Evolutionary conservation across 345 rosid genomes (phyloP), one percentile per base, ranked within the genome.

Genomic region (Eucalyptus rudis): DNA sequence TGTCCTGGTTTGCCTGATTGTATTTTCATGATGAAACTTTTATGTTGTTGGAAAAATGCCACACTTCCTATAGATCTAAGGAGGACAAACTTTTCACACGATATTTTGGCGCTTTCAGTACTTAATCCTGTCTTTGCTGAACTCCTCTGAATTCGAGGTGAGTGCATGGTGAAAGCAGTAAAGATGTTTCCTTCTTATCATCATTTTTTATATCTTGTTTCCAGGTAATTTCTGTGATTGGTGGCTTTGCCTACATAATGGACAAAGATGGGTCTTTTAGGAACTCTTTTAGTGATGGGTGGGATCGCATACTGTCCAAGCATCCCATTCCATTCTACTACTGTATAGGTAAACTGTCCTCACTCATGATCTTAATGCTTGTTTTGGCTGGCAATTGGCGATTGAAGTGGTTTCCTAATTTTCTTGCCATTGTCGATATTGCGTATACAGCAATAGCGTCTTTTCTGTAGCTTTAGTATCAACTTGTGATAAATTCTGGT

Each of bases 321-420:
- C 99, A 96, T 93, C 99, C 99, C 54, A 93, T 96, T 88, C 99
- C 99, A 24, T 98, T 98, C 91, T 98, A 95, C 89, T 98, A 98
- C 86, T 96, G 99, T 92, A 94, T 98, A 36, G 99, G 99, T 98
- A 93, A 49, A 40, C 11, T 58, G 19, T 87, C 47, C 47, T 58
- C 64, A 17, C 49, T n/a, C 49, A 87, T 62, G 22, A 40, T 16
- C 13, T 58, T 86, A 17, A 51, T 20, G 16, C 87, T n/a, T 50
- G 47, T 76, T 36, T 76, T 76, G 83, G 45, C 83, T 36, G 83
- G 83, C 5, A 4, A 71, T 71, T 3, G 13, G 47, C 2, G 25
- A 71, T 71, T 71, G 27, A 19, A 36, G 45, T 71, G 22, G 25
- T 71, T 13, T 36, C 24, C 83, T 76, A 36, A 20, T 76, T 76